These are phyloP conservation scores for Pichia sp. DNA, from an alignment of 1,139 yeast genomes.

Conservation along the genomic window DNA sequence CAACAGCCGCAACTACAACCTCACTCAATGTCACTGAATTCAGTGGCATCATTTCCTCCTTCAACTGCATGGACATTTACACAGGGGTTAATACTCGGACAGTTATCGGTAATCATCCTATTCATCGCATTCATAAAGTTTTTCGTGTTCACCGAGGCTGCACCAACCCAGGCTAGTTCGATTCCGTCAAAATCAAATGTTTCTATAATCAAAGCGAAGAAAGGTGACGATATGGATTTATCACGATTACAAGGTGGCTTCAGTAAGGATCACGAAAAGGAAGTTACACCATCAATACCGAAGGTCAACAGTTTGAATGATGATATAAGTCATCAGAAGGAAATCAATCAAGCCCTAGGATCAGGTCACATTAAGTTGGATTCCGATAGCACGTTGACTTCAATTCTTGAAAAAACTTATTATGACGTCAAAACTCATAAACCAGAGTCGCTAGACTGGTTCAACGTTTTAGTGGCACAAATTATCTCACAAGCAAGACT, in stretches of 20 bases:
- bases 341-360: constrained; percentile 8
- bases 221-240: constrained; percentile 16
- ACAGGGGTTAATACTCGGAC: constrained; percentile 78
- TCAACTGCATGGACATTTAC: constrained; percentile 57
- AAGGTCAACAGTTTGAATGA: constrained; percentile 4
- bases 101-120: constrained; percentile 74
- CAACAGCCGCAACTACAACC: constrained; percentile 10
- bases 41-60: neutral
- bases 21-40: constrained; percentile 11
- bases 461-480: constrained; percentile 89
- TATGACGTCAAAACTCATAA: constrained; percentile 85
- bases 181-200: constrained; percentile 24
- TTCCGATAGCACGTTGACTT: constrained; percentile 13
- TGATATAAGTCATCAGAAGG: constrained; percentile 7
- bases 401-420: constrained; percentile 72
- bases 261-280: neutral
- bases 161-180: constrained; percentile 26
- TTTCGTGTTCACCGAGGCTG: constrained; percentile 80
- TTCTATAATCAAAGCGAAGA: constrained; percentile 25
- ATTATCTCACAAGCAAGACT: constrained; percentile 79
- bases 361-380: constrained; percentile 8
- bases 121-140: constrained; percentile 73
- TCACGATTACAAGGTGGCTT: constrained; percentile 7
- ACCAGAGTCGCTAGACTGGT: constrained; percentile 94
- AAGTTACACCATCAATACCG: neutral